Conservation (phyloP, 495 filamentous ascomycete genomes). For the Penicillium desertorum region DNA sequence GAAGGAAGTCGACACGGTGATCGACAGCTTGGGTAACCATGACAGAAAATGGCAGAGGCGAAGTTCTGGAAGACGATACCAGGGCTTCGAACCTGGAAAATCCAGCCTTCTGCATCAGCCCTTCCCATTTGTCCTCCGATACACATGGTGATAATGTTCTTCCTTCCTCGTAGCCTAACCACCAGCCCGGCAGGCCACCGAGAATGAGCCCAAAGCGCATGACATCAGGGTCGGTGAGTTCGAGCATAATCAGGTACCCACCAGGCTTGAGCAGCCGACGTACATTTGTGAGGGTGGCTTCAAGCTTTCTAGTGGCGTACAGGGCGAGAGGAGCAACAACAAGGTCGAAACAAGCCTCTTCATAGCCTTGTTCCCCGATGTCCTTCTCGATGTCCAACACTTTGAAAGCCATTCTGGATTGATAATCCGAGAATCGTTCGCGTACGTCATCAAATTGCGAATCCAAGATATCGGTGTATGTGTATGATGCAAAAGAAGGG, state of each 20-base stretch:
- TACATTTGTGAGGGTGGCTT: constrained; percentile 26
- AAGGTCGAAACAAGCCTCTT: constrained; percentile 47
- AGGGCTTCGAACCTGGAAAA: constrained; percentile 50
- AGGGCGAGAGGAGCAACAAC: constrained; percentile 35
- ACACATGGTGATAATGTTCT: constrained; percentile 38
- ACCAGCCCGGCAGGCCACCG: constrained; percentile 51
- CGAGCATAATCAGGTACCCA: constrained; percentile 50
- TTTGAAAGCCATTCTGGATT: constrained; percentile 45
- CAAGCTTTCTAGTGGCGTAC: constrained; percentile 27
- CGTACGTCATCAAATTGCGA: constrained; percentile 39
- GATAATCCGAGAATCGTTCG: constrained; percentile 19
- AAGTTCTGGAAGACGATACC: constrained; percentile 19
- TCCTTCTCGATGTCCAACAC: constrained; percentile 44
- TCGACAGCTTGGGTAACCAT: constrained; percentile 49
- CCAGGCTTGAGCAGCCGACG: constrained; percentile 52
- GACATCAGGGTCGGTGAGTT: constrained; percentile 40
- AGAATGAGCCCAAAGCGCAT: constrained; percentile 35
- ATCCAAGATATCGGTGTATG: constrained; percentile 52
- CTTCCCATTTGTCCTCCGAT: constrained; percentile 37
- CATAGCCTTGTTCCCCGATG: constrained; percentile 44
- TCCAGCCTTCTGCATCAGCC: constrained; percentile 34
- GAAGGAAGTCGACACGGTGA: constrained; percentile 31
- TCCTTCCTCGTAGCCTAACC: constrained; percentile 49
- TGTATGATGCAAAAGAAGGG: constrained; percentile 37
- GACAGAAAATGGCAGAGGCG: constrained; percentile 38